These are phyloP conservation scores for Hyphopichia burtonii DNA, from an alignment of 1,139 yeast species.

Conservation along the genomic window DNA sequence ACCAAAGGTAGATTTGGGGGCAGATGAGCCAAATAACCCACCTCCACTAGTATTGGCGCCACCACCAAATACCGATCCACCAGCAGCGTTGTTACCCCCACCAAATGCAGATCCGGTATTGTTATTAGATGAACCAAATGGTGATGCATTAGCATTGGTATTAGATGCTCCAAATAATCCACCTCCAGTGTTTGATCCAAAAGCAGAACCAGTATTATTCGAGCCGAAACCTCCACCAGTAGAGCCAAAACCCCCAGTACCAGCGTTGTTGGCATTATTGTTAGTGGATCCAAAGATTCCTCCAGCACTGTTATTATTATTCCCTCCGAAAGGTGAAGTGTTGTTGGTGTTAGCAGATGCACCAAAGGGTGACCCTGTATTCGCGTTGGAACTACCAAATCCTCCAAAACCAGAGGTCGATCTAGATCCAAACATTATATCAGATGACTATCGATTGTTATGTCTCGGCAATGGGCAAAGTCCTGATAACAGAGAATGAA, in stretches of 20 bases:
- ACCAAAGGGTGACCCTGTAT: slow-evolving; percentile 35
- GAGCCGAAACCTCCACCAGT: slow-evolving; percentile 21
- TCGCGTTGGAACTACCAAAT: slow-evolving; percentile 43
- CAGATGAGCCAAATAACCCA: slow-evolving; percentile 23
- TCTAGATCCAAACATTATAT: slow-evolving; percentile 44
- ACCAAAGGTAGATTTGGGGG: slow-evolving; percentile 18
- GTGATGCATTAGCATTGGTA: slow-evolving; percentile 17
- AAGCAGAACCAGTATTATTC: slow-evolving; percentile 14
- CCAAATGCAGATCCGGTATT: slow-evolving; percentile 23
- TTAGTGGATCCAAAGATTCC: slow-evolving; percentile 17
- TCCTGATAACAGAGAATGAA: neutral
- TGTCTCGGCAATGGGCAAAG: neutral
- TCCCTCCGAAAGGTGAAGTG: slow-evolving; percentile 25
- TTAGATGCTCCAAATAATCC: slow-evolving; percentile 27
- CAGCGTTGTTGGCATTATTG: slow-evolving; percentile 8
- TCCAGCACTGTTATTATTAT: slow-evolving; percentile 10
- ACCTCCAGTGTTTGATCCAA: slow-evolving; percentile 19
- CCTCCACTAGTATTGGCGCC: slow-evolving; percentile 11
- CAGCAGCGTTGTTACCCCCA: slow-evolving; percentile 6
- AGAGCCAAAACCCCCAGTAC: slow-evolving; percentile 28
- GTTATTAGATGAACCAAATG: slow-evolving; percentile 21
- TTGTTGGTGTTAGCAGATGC: slow-evolving; percentile 11
- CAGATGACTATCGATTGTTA: slow-evolving; percentile 2
- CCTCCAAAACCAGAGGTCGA: slow-evolving; percentile 61
- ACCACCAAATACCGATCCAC: slow-evolving; percentile 15